Conservation (phyloP, 495 filamentous ascomycete genomes). For the Penicillium angulare region DNA sequence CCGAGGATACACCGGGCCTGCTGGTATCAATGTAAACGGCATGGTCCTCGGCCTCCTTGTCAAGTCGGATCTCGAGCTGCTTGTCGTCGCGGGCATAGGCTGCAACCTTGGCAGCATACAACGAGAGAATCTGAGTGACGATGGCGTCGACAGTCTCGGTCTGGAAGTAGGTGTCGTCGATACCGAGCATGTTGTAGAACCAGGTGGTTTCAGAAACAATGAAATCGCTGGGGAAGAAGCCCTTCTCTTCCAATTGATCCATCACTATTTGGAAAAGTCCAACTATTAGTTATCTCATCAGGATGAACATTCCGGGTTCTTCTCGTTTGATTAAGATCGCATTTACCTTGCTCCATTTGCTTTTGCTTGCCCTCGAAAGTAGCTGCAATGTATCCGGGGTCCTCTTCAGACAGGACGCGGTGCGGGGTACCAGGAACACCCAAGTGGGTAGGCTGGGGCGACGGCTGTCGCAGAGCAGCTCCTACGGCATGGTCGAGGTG, state of each 20-base stretch:
- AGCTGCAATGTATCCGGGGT: constrained; percentile 93
- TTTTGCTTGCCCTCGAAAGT: constrained; percentile 91
- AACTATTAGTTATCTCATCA: background rate
- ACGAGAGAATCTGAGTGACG: constrained; percentile 87
- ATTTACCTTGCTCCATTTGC: constrained; percentile 86
- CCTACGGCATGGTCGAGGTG: constrained; percentile 61
- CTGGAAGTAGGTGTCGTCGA: constrained; percentile 99
- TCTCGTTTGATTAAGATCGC: no score
- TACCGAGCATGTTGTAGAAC: constrained; percentile 97
- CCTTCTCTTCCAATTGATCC: constrained; percentile 71
- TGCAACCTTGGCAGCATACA: constrained; percentile 96
- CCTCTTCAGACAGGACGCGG: constrained; percentile 77
- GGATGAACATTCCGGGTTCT: constrained; percentile 6
- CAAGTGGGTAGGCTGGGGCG: constrained; percentile 88
- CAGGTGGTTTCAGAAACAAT: constrained; percentile 82
- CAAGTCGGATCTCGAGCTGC: constrained; percentile 85
- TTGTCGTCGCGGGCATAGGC: constrained; percentile 93
- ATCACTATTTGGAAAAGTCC: constrained; percentile 48
- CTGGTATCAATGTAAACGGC: constrained; percentile 99
- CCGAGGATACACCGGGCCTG: constrained; percentile 72
- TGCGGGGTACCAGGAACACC: constrained; percentile 65
- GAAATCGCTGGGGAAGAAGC: constrained; percentile 83
- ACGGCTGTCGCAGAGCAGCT: constrained; percentile 64
- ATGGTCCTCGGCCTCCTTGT: constrained; percentile 93
- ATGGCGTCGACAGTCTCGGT: constrained; percentile 85